Base-by-base conservation (phyloP, 2,329 filamentous ascomycete genomes). In the Eutypa lata region DNA sequence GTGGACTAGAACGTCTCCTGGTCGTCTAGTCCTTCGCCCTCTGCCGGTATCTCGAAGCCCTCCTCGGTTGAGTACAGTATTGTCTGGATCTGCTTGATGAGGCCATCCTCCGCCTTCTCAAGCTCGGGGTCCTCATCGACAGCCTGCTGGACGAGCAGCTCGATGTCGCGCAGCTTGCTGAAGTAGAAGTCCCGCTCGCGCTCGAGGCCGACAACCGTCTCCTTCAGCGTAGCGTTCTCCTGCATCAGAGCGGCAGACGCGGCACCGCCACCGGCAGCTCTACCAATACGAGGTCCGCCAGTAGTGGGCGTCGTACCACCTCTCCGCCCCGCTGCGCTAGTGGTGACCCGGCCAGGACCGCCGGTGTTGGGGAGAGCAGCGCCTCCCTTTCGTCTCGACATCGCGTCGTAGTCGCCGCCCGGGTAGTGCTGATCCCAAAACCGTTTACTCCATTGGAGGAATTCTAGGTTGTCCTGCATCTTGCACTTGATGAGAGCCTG, bases 381-480 rank as follows among this genome's bases (percentile, higher is more conserved):
- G 50, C 84, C 84, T 31, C 86, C 92, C 75, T 96, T 96, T 71
- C 94, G 84, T 68, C 94, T 85, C 51, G 81, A 79, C 24, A 96
- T 82, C 11, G 94, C 91, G 70, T 99, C 94, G 77, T 99, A 99
- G 60, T 97, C 94, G 65, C 94, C 91, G 54, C 94, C 94, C 7
- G 94, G 94, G 75, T 90, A 99, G 80, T 97, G 91, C 70, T 97
- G 90, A 68, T 99, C 94, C 94, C 94, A 99, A 78, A 91, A 97
- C 63, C 83, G 81, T 83, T 99, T 99, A 54, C 87, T 87, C 89
- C 91, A 99, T 76, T 99, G 94, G 56, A 99, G 80, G 72, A 99
- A 99, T 70, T 97, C 94, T 65, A 99, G 89, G 78, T 99, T 99
- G 74, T 99, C 94, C 81, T 99, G 94, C 93, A 99, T 99, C 80